Conservation (phyloP, 1,139 yeast species). For the Geotrichum candidum region DNA sequence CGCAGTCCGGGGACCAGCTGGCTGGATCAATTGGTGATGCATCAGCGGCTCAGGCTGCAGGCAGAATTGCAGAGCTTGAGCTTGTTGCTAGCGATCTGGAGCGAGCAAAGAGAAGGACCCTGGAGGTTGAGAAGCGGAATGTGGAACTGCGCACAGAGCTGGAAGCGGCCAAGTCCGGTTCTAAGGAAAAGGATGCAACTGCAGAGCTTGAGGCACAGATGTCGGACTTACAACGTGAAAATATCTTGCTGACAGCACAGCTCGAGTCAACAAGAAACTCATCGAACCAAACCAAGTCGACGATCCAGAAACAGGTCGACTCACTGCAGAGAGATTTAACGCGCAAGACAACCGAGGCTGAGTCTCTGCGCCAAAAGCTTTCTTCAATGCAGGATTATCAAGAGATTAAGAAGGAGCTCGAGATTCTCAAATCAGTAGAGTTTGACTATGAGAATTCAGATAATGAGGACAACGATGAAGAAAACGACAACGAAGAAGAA, state of each 20-base stretch:
- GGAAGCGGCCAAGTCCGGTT: slow-evolving; percentile 46
- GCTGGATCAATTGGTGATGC: slow-evolving; percentile 20
- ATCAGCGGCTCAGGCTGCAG: slow-evolving; percentile 24
- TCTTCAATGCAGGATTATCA: slow-evolving; percentile 77
- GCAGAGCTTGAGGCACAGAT: slow-evolving; percentile 30
- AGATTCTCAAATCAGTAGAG: slow-evolving; percentile 65
- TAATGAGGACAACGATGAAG: slow-evolving; percentile 34
- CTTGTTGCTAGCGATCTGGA: slow-evolving; percentile 71
- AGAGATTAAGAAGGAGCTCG: slow-evolving; percentile 68
- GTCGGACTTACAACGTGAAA: slow-evolving; percentile 44
- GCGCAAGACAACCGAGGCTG: slow-evolving; percentile 48
- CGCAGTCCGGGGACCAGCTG: slow-evolving; percentile 24
- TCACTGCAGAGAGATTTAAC: slow-evolving; percentile 43
- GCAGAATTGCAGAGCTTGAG: slow-evolving; percentile 50
- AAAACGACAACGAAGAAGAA: slow-evolving; percentile 32
- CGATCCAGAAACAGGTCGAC: slow-evolving; percentile 35
- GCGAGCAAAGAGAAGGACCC: slow-evolving; percentile 57
- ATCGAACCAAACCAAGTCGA: slow-evolving; percentile 11
- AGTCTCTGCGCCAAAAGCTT: slow-evolving; percentile 47
- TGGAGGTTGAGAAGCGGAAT: slow-evolving; percentile 72
- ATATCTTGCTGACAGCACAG: slow-evolving; percentile 53
- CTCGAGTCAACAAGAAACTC: slow-evolving; percentile 40
- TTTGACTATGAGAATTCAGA: slow-evolving; percentile 35
- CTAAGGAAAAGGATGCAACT: slow-evolving; percentile 45
- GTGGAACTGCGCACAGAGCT: slow-evolving; percentile 65